Evolutionary conservation across 805 yeast genomes (phyloP), one percentile per base, ranked within the genome.

Genomic region (Citeromyces nyonsensis): DNA sequence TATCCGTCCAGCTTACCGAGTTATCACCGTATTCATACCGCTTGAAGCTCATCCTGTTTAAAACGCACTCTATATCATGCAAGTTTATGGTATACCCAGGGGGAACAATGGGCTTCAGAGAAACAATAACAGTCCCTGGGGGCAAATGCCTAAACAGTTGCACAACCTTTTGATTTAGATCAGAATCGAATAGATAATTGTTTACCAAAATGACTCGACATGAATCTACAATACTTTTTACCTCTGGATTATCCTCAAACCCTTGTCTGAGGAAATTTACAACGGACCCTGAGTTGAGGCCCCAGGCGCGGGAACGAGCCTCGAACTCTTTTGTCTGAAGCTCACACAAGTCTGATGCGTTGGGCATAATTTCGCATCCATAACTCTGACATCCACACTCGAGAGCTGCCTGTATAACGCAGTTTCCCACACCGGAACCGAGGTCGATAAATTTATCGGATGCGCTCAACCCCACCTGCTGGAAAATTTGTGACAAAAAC

Each of bases 401-500:
- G 25, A 86, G 51, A 0, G 95, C 84, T 0, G 95, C 93, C 49
- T 85, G 95, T 28, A 85, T 64, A 0, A 80, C 77, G 36, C 95
- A 83, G 47, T 86, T 86, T 0, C 95, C 96, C 10, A 86, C 95
- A 10, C 96, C 96, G 0, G 94, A 83, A 0, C 96, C 96, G 15
- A 86, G 59, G 52, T 86, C 96, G 39, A 86, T 72, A 44, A 84
- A 85, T n/a, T 60, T 66, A 29, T 69, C 66, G 2, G 51, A 53
- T 2, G 69, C 60, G 25, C 57, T 51, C 32, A 85, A 54, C 1
- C 62, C 64, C 32, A 84, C 76, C 42, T 72, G 61, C 5, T 57
- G 48, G 44, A 76, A 79, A 3, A 81, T 77, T 41, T 63, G 70
- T 27, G 84, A 66, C 28, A 81, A 59, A 42, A 86, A 82, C 4